Evolutionary conservation across 106 monocot genomes (phyloP).

Genomic region (Apostasia shenzhenica): DNA sequence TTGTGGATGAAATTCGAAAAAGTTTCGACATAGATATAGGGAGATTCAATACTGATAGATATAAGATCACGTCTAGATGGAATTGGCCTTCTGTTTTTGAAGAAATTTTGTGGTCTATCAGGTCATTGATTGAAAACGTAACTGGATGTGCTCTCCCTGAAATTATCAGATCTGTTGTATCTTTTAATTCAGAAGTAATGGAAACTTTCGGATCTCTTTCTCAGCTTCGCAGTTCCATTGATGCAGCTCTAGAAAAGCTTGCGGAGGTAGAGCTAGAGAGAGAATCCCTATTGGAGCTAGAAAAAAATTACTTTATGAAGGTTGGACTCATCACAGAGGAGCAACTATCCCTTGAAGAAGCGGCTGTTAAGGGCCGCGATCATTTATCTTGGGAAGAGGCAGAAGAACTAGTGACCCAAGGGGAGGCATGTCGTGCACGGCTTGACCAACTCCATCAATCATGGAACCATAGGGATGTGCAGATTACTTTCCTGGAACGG

Average conservation of each 20-base stretch:
- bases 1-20: slow-evolving; percentile 57
- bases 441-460: slow-evolving; percentile 73
- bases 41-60: slow-evolving; percentile 14
- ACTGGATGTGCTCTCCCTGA: slow-evolving; percentile 64
- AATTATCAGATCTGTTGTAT: slow-evolving; percentile 53
- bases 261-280: slow-evolving; percentile 75
- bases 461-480: slow-evolving; percentile 79
- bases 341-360: slow-evolving; percentile 85
- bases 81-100: slow-evolving; percentile 73
- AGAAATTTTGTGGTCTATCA: slow-evolving; percentile 32
- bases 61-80: slow-evolving; percentile 14
- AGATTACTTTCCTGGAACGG: slow-evolving; percentile 50
- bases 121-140: slow-evolving; percentile 55
- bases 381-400: slow-evolving; percentile 99
- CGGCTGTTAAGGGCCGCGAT: slow-evolving; percentile 57
- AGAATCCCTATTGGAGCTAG: slow-evolving; percentile 65
- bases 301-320: slow-evolving; percentile 74
- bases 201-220: slow-evolving; percentile 89
- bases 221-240: slow-evolving; percentile 76
- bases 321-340: slow-evolving; percentile 72
- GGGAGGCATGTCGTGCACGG: slow-evolving; percentile 80
- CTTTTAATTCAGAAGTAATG: slow-evolving; percentile 76
- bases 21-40: slow-evolving; percentile 30
- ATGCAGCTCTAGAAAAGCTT: slow-evolving; percentile 77
- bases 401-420: slow-evolving; percentile 90